Conservation (phyloP, 1,284 basidiomycete species). For the Marasmius sp. region DNA sequence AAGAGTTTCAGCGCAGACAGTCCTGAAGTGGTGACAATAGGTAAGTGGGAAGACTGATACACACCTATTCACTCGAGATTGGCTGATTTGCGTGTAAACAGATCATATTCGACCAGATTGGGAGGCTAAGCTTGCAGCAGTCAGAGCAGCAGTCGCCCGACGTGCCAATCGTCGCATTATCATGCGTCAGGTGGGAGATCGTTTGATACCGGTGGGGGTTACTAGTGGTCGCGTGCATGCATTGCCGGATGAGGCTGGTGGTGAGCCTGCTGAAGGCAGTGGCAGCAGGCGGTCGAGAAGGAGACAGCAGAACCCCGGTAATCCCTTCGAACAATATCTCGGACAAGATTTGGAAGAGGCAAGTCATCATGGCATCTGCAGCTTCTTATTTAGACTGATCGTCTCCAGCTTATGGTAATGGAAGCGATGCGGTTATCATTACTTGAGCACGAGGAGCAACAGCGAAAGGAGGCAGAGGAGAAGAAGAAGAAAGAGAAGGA, state of each 20-base stretch:
- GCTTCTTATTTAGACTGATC: neutral
- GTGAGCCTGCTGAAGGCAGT: slow-evolving; percentile 31
- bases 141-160: slow-evolving; percentile 84
- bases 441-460: slow-evolving; percentile 86
- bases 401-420: slow-evolving; percentile 89
- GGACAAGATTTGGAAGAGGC: slow-evolving; percentile 50
- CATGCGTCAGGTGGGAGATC: slow-evolving; percentile 97
- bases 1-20: slow-evolving; percentile 77
- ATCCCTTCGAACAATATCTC: slow-evolving; percentile 15
- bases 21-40: slow-evolving; percentile 89
- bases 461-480: slow-evolving; percentile 66
- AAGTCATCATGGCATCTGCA: slow-evolving; percentile 8
- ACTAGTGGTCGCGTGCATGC: slow-evolving; percentile 79
- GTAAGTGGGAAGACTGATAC: slow-evolving; percentile 40
- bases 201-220: slow-evolving; percentile 94
- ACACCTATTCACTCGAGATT: slow-evolving; percentile 4
- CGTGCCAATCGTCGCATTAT: slow-evolving; percentile 95
- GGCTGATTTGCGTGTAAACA: slow-evolving; percentile 27
- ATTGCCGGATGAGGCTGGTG: slow-evolving; percentile 54
- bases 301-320: slow-evolving; percentile 44
- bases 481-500: slow-evolving; percentile 48
- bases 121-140: slow-evolving; percentile 89
- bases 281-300: slow-evolving; percentile 58
- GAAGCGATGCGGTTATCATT: slow-evolving; percentile 97
- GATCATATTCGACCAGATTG: slow-evolving; percentile 95